Base-by-base conservation (phyloP, 164 flowering plant genomes). In the Berberis thunbergii region DNA sequence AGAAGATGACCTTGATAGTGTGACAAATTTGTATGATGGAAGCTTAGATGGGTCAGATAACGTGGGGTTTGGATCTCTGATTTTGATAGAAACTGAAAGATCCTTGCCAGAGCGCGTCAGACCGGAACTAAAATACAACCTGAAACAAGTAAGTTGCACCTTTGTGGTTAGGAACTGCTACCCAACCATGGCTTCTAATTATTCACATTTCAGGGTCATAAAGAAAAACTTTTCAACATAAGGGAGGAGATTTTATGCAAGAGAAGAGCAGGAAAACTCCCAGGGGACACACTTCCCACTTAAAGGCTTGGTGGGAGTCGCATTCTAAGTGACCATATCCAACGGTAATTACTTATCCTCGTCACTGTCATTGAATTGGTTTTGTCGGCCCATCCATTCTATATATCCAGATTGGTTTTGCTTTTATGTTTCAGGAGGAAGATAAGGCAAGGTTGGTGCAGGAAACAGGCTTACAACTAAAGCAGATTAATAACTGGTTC, bases 401-500 rank as follows among this genome's bases (percentile, higher is more conserved):
- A 42, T 3, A 11, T 50, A 43, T 57, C 43, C 4, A 59, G 2
- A 11, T 26, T 10, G 3, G 13, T 11, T 4, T 44, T 3, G 7
- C 40, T 4, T 13, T 54, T 5, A 61, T 55, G 57, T 73, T 69
- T 58, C 70, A 89, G 96, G 96, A 89, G 81, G 96, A 89, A 65
- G 96, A 89, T 66, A 89, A 89, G 67, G 94, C 91, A 42, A 80
- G 81, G 68, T 64, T 89, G 77, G 96, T 89, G 69, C 86, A 84
- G 70, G 93, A 87, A 75, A 89, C 96, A 3, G 96, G 96, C 10
- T 73, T 89, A 84, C 91, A 87, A 60, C 67, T 87, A 57, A 89
- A 89, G 78, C 96, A 89, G 83, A 89, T 89, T 41, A 89, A 89
- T 43, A 89, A 89, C 68, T 89, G 96, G 93, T 89, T 86, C 68